Conservation (phyloP, 108 stramenopile genomes). For the Discostella stelligeroides region DNA sequence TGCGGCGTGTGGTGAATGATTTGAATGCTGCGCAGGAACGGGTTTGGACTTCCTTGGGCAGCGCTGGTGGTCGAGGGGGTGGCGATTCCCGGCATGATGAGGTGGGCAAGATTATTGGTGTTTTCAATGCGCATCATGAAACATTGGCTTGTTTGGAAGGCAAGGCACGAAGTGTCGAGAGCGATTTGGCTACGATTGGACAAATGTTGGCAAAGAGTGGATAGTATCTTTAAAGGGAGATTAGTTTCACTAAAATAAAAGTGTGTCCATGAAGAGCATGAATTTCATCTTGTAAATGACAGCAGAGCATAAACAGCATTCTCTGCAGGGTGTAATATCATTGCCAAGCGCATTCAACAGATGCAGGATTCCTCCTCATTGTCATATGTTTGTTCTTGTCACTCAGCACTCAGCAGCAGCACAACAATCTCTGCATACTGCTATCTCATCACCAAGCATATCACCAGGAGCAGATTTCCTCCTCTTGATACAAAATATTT, state of each 20-base stretch:
- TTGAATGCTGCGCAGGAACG: slow-evolving; percentile 60
- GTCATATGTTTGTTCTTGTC: too few species aligned
- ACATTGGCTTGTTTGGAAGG: slow-evolving; percentile 65
- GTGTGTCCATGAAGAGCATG: too few species aligned
- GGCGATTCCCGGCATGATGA: slow-evolving; percentile 43
- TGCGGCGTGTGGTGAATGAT: slow-evolving; percentile 50
- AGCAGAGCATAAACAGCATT: background rate
- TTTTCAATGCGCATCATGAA: slow-evolving; percentile 79
- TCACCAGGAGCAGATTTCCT: too few species aligned
- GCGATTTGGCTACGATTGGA: slow-evolving; percentile 52
- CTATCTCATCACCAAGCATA: too few species aligned
- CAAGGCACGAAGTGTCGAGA: slow-evolving; percentile 60
- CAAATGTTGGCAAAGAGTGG: slow-evolving; percentile 33
- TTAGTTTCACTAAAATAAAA: too few species aligned
- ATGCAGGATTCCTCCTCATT: too few species aligned
- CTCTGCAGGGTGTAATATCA: too few species aligned
- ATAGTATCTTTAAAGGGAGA: slow-evolving; percentile 10
- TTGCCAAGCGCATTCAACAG: too few species aligned
- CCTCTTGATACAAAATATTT: too few species aligned
- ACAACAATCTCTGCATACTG: too few species aligned
- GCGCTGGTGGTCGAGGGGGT: slow-evolving; percentile 14
- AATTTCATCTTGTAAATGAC: too few species aligned
- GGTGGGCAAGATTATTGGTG: slow-evolving; percentile 53
- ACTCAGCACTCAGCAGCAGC: too few species aligned
- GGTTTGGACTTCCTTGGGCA: slow-evolving; percentile 38